Evolutionary conservation across 1,284 basidiomycete genomes (phyloP).

Genomic region (Ganoderma boninense): DNA sequence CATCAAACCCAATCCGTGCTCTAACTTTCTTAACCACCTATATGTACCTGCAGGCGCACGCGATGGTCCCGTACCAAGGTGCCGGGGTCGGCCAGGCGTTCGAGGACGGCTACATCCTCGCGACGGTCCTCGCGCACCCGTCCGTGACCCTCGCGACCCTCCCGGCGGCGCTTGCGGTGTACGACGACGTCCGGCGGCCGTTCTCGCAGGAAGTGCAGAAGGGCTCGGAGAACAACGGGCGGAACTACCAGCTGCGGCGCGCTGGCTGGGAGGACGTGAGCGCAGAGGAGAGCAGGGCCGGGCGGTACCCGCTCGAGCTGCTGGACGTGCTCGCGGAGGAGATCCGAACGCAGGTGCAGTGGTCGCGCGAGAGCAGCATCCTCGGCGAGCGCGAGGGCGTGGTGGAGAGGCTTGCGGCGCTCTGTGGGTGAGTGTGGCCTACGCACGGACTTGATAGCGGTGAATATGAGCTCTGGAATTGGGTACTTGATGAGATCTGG

Average conservation of each 20-base stretch:
- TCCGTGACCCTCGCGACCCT: constrained; percentile 38
- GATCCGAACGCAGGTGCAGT: background rate
- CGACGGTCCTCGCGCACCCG: constrained; percentile 43
- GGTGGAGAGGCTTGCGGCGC: background rate
- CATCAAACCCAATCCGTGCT: no score
- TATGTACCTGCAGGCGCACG: constrained; percentile 25
- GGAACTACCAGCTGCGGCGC: constrained; percentile 4
- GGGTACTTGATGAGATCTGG: no score
- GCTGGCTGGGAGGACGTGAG: constrained; percentile 8
- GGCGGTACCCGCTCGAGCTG: constrained; percentile 8
- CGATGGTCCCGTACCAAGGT: constrained; percentile 45
- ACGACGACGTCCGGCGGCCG: constrained; percentile 45
- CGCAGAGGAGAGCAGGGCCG: constrained; percentile 16
- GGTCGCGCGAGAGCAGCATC: constrained; percentile 24
- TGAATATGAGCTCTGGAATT: no score
- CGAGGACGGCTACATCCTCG: constrained; percentile 39
- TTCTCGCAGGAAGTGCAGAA: constrained; percentile 21
- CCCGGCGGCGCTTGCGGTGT: constrained; percentile 41
- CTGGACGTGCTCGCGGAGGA: constrained; percentile 3
- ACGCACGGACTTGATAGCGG: no score
- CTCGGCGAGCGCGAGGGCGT: background rate
- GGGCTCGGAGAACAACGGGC: constrained; percentile 10
- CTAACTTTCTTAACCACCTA: no score
- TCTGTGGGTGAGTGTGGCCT: background rate
- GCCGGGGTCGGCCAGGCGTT: constrained; percentile 51